These are phyloP conservation scores for Sarcodon aspratus DNA, from an alignment of 768 basidiomycete species.

Conservation along the genomic window DNA sequence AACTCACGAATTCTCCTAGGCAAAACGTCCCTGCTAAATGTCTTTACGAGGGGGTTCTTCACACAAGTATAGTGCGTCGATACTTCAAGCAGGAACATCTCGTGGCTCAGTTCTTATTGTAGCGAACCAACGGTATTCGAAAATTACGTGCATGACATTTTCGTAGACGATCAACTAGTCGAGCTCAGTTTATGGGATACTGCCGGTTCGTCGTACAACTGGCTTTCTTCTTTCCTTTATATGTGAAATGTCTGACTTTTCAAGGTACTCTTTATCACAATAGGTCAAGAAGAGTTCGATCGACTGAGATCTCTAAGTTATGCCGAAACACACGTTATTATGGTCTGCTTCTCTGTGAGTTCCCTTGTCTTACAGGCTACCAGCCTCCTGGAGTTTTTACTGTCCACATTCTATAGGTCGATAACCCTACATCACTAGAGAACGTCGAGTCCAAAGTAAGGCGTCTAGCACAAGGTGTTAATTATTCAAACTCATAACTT, in stretches of 20 bases:
- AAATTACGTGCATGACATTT: constrained; percentile 88
- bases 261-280: constrained; percentile 13
- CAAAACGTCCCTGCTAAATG: constrained; percentile 80
- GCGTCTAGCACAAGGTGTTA: not conserved
- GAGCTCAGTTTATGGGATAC: constrained; percentile 97
- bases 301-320: constrained; percentile 89
- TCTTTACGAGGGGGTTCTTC: constrained; percentile 86
- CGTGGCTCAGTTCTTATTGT: not conserved
- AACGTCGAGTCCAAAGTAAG: constrained; percentile 88
- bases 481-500: not conserved
- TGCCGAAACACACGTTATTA: constrained; percentile 91
- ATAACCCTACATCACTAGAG: constrained; percentile 90
- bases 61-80: constrained; percentile 79
- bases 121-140: constrained; percentile 95
- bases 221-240: not conserved
- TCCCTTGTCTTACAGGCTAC: not conserved
- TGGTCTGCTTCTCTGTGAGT: constrained; percentile 90
- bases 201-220: constrained; percentile 50
- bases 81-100: not conserved
- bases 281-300: constrained; percentile 95
- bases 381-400: constrained; percentile 6
- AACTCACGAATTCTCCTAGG: constrained; percentile 25
- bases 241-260: constrained; percentile 12
- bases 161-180: constrained; percentile 77
- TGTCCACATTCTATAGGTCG: constrained; percentile 39